These are phyloP conservation scores for Saccharum hybrid DNA, from an alignment of 202 grass and related monocot species.

Conservation along the genomic window DNA sequence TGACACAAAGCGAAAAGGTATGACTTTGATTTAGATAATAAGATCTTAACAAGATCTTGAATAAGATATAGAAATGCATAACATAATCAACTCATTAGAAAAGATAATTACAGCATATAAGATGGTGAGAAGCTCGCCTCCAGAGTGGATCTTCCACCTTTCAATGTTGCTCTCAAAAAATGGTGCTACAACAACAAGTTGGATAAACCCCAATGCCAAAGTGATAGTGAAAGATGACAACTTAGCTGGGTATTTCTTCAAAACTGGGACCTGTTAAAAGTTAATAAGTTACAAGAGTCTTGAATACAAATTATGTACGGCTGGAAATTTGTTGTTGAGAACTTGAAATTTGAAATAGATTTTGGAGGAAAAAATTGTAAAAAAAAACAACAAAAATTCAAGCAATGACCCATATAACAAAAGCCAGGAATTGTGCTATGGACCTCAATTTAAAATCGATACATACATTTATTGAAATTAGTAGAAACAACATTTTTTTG, in stretches of 20 bases:
- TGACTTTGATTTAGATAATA: not conserved
- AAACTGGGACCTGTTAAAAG: not conserved
- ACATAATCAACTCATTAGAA: not conserved
- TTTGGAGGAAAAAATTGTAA: not conserved
- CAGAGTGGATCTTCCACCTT: constrained; percentile 23
- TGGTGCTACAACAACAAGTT: not conserved
- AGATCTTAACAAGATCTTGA: not conserved
- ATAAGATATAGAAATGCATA: not conserved
- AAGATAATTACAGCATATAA: constrained; percentile 22
- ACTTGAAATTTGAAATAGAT: not conserved
- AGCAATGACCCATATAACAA: not conserved
- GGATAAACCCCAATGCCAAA: constrained; percentile 1
- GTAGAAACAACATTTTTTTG: not conserved
- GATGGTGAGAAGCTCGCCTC: constrained; percentile 18
- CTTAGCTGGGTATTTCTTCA: constrained; percentile 28
- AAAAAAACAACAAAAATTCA: not conserved
- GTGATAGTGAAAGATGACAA: constrained; percentile 12
- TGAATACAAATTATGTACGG: not conserved
- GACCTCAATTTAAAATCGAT: not conserved
- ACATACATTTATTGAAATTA: not conserved
- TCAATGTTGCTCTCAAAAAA: constrained; percentile 2
- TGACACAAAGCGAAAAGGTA: not conserved
- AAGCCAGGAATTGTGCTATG: not conserved
- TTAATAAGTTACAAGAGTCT: not conserved
- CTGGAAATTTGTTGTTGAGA: not conserved